These are phyloP conservation scores for Musa troglodytarum DNA, from an alignment of 176 grass and related monocot species.

Conservation along the genomic window DNA sequence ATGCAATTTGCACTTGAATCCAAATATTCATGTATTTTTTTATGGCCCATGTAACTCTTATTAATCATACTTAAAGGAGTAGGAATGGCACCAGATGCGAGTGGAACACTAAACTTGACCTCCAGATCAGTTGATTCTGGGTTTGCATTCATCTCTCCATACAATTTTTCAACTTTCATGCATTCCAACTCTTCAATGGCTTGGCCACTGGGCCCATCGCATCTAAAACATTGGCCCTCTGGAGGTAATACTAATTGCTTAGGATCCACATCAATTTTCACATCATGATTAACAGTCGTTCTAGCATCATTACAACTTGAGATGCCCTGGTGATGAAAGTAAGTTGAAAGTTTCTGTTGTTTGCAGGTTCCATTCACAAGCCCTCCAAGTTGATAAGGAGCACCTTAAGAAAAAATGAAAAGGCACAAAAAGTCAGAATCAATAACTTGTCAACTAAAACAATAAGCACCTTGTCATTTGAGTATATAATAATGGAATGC, in stretches of 20 bases:
- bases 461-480: neutral
- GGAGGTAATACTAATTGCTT: conserved; percentile 25
- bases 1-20: conserved; percentile 24
- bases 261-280: conserved; percentile 20
- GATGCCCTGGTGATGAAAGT: conserved; percentile 60
- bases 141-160: conserved; percentile 35
- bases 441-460: neutral
- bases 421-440: neutral
- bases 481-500: neutral
- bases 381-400: conserved; percentile 63
- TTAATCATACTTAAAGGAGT: conserved; percentile 34
- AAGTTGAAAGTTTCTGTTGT: conserved; percentile 81
- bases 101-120: conserved; percentile 15
- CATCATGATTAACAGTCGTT: conserved; percentile 21
- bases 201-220: conserved; percentile 22
- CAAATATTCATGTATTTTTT: conserved; percentile 14
- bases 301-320: conserved; percentile 21
- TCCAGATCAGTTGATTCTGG: conserved; percentile 26
- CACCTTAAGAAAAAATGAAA: conserved; percentile 30
- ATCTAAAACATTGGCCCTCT: conserved; percentile 27
- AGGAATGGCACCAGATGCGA: conserved; percentile 32
- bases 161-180: conserved; percentile 26
- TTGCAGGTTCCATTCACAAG: conserved; percentile 42
- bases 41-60: conserved; percentile 29
- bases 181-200: conserved; percentile 21